Conservation (phyloP, 2,329 filamentous ascomycete genomes). For the Sporothrix protearum region DNA sequence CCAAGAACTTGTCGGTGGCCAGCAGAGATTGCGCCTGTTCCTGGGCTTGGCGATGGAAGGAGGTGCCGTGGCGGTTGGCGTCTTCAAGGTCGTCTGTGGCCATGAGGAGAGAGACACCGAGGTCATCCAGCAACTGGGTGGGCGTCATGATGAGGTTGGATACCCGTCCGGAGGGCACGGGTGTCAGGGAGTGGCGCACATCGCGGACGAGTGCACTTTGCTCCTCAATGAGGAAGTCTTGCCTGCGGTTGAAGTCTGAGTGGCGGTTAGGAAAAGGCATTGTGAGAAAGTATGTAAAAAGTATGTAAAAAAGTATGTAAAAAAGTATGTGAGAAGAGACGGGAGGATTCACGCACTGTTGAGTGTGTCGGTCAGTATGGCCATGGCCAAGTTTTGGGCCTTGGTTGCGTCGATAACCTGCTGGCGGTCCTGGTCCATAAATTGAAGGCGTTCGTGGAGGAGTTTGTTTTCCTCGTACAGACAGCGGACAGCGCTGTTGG, state of each 20-base stretch:
- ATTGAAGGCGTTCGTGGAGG: not conserved
- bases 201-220: not conserved
- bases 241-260: not conserved
- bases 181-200: constrained; percentile 6
- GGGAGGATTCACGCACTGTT: not conserved
- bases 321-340: too few species aligned
- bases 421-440: not conserved
- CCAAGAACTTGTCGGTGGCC: not conserved
- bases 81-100: not conserved
- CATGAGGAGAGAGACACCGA: not conserved
- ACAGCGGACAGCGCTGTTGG: not conserved
- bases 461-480: not conserved
- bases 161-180: not conserved
- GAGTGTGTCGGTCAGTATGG: not conserved
- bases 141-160: not conserved
- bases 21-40: constrained; percentile 21
- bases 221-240: not conserved
- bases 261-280: not conserved
- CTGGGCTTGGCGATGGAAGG: not conserved
- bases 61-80: not conserved
- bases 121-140: not conserved
- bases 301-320: too few species aligned
- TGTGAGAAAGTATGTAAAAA: not conserved
- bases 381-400: not conserved
- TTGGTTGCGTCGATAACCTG: not conserved